phyloP scores from a whole-genome alignment of 2,329 filamentous ascomycete species.

The Trichoderma koningiopsis region DNA sequence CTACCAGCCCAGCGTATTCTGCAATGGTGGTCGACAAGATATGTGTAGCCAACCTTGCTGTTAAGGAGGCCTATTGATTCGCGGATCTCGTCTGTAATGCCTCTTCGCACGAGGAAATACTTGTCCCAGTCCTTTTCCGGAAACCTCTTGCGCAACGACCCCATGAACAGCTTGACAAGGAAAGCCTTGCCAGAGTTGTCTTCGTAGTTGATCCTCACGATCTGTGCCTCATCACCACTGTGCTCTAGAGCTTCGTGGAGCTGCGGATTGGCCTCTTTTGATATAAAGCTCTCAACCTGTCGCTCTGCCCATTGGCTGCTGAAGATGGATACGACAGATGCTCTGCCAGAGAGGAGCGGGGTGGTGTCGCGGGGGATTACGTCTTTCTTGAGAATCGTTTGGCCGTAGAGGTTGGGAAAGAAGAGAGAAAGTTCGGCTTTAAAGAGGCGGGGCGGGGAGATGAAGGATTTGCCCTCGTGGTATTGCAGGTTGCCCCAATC shows the following conservation, averaged over 20 bases:
- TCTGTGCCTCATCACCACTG: constrained; percentile 63
- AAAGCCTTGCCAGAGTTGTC: constrained; percentile 70
- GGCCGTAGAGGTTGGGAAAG: constrained; percentile 89
- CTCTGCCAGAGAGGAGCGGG: constrained; percentile 67
- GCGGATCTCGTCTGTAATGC: constrained; percentile 61
- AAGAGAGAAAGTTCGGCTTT: constrained; percentile 79
- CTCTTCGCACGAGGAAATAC: constrained; percentile 63
- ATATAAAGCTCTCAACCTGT: constrained; percentile 74
- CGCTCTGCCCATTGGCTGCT: constrained; percentile 82
- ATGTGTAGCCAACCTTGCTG: constrained; percentile 90
- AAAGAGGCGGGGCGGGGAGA: constrained; percentile 83
- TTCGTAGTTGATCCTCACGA: constrained; percentile 86
- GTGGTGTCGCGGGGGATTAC: constrained; percentile 68
- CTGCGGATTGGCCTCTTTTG: constrained; percentile 66
- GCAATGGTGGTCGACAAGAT: constrained; percentile 83
- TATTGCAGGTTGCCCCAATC: constrained; percentile 86
- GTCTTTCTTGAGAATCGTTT: constrained; percentile 66
- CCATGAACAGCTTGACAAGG: constrained; percentile 60
- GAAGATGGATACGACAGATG: constrained; percentile 80
- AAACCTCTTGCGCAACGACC: constrained; percentile 53
- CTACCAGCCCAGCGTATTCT: constrained; percentile 94
- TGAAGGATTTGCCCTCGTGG: constrained; percentile 89
- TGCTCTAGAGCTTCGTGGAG: constrained; percentile 63
- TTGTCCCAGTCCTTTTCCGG: constrained; percentile 57
- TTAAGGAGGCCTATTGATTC: constrained; percentile 75